Base-by-base conservation (phyloP, 129 eudicot genomes). In the Mikania micrantha region DNA sequence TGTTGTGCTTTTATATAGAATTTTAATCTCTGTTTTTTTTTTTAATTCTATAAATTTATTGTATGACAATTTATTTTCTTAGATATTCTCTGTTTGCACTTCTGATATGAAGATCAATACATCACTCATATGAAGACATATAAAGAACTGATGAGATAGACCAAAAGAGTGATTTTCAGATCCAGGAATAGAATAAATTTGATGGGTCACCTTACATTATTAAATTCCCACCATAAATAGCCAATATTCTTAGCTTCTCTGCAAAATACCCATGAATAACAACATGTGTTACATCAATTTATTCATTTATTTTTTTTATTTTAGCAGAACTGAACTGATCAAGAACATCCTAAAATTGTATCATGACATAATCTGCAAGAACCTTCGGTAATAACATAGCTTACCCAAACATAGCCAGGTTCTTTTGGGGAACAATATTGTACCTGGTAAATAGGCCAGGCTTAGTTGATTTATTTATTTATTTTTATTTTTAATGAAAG, bases 351-450 rank as follows among this genome's bases (percentile, higher is more conserved):
- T 75, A 47, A 19, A 75, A 67, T 16, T 9, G 20, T 20, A 21
- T 67, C 25, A 53, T 75, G 48, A 58, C 72, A 58, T 64, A 44
- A 35, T 58, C 69, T 77, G 77, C 81, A 77, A 64, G 74, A 80
- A 84, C 78, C 88, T 74, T 70, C 67, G 88, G 81, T 79, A 47
- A 79, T 74, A 77, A 63, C 79, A 28, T 57, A 29, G 61, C 71
- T 36, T 57, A 70, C 38, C 52, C 29, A 9, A 52, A 64, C 16
- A n/a, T 32, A 66, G 50, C 9, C 35, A 53, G 41, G 31, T 59
- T 41, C 53, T 60, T 73, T 60, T 17, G 42, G 35, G 72, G 65
- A 35, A 68, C 45, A 66, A 9, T 39, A 39, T 39, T 39, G 11
- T 42, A 42, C 17, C 48, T 42, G 48, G 17, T 42, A 12, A 42